phyloP scores from a whole-genome alignment of 2,329 filamentous ascomycete species.

The Hymenoscyphus occultus region DNA sequence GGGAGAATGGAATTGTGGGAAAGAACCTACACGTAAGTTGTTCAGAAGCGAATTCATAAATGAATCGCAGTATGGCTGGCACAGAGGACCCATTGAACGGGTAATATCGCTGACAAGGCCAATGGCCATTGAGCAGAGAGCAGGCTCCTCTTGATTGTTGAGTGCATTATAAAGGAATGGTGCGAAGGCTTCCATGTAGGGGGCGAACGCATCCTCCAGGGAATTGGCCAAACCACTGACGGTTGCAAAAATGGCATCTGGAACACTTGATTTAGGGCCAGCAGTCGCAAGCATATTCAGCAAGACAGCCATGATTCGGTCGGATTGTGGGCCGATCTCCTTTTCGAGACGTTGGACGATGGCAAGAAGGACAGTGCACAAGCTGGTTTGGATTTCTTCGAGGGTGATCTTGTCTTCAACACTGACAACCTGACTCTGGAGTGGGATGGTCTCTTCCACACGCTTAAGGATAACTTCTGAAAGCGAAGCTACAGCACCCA shows the following conservation, averaged over 20 bases:
- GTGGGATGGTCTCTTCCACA: slow-evolving; percentile 81
- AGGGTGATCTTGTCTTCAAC: slow-evolving; percentile 94
- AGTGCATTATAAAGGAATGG: slow-evolving; percentile 93
- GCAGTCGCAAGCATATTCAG: slow-evolving; percentile 77
- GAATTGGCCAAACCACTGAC: slow-evolving; percentile 90
- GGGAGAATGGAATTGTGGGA: neutral
- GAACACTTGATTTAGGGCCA: slow-evolving; percentile 85
- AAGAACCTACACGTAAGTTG: slow-evolving; percentile 71
- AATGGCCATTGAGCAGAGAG: slow-evolving; percentile 94
- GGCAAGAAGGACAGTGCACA: slow-evolving; percentile 85
- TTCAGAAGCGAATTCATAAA: slow-evolving; percentile 98
- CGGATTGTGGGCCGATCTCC: slow-evolving; percentile 85
- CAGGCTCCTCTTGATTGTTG: slow-evolving; percentile 91
- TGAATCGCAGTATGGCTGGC: slow-evolving; percentile 91
- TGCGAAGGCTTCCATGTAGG: slow-evolving; percentile 95
- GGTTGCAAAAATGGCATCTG: slow-evolving; percentile 88
- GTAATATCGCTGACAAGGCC: slow-evolving; percentile 96
- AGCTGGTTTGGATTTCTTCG: slow-evolving; percentile 96
- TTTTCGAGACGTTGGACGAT: slow-evolving; percentile 89
- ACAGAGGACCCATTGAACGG: slow-evolving; percentile 82
- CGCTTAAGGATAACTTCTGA: slow-evolving; percentile 88
- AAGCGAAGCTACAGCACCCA: slow-evolving; percentile 74
- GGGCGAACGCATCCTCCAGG: slow-evolving; percentile 86
- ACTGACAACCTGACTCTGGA: slow-evolving; percentile 92
- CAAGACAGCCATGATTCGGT: slow-evolving; percentile 88